Base-by-base conservation (phyloP, 2,329 filamentous ascomycete genomes). In the Exophiala aquamarina region DNA sequence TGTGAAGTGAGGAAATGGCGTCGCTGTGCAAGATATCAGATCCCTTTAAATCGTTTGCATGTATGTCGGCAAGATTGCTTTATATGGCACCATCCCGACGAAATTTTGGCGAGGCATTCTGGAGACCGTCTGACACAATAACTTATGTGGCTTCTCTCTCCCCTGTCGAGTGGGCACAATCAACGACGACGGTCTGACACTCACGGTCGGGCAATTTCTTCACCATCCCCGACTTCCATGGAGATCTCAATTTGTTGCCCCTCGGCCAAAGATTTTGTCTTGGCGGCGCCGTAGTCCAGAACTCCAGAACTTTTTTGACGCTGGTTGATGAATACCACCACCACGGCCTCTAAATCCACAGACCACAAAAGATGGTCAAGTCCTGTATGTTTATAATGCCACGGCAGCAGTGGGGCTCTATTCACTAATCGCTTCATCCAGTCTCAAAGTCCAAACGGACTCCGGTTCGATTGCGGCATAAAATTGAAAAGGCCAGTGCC, bases 401-500 rank as follows among this genome's bases (percentile, higher is more conserved):
- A n/a, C n/a, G n/a, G n/a, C n/a, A n/a, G n/a, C n/a, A n/a, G n/a
- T n/a, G n/a, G n/a, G n/a, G n/a, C n/a, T n/a, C n/a, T n/a, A 17
- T 35, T 20, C 8, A 15, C 42, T 59, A 34, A 53, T 20, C 18
- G 15, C 10, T 37, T 20, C 15, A 11, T 51, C 8, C 62, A 95
- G 90, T 96, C 72, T 93, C 92, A 65, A 90, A 86, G 73, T 97
- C 92, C 46, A 98, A 98, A 82, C 86, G 93, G 70, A 83, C 81
- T 59, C 83, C 92, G 35, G 87, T 92, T 63, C 89, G 93, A 51
- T 79, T 98, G 63, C 84, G 92, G 58, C 85, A 96, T 76, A 96
- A 95, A 74, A 97, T 98, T 70, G 82, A 95, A 67, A 98, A 98
- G 73, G 85, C 87, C 17, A 89, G 91, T 43, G 82, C 82, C 33